Evolutionary conservation across 129 eudicot species (phyloP).

Genomic region (Glebionis coronaria): DNA sequence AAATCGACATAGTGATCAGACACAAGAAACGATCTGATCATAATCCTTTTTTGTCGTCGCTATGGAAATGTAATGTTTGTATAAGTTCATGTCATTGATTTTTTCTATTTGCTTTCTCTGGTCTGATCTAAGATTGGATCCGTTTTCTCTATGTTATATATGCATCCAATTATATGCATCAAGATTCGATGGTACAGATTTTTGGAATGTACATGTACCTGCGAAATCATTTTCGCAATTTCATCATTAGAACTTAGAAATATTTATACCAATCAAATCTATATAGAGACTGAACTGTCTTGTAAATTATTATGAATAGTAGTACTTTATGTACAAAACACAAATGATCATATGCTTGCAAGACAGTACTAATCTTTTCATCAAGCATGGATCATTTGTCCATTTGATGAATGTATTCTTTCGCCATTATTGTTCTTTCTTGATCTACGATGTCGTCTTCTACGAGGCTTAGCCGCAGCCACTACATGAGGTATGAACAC

Average conservation of each 20-base stretch:
- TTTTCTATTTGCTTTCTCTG: background rate
- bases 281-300: background rate
- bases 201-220: background rate
- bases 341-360: background rate
- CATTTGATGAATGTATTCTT: slow-evolving; percentile 12
- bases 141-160: background rate
- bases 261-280: background rate
- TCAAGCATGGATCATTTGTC: slow-evolving; percentile 30
- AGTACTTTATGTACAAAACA: slow-evolving; percentile 1
- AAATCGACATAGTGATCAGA: slow-evolving; percentile 43
- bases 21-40: slow-evolving; percentile 52
- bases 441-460: slow-evolving; percentile 32
- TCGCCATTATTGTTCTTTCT: slow-evolving; percentile 17
- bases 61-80: slow-evolving; percentile 24
- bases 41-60: background rate
- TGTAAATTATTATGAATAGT: background rate
- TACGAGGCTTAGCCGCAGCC: slow-evolving; percentile 27
- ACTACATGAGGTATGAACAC: slow-evolving; percentile 68
- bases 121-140: slow-evolving; percentile 30
- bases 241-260: background rate
- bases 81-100: slow-evolving; percentile 11
- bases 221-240: no score
- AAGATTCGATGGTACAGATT: slow-evolving; percentile 5
- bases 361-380: background rate
- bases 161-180: slow-evolving; percentile 15